Percentiles rank a stretch among this genome's conserved stretches.
Evolutionary conservation across 2,329 filamentous ascomycete species (phyloP).

Genomic region (Teratosphaeria nubilosa): DNA sequence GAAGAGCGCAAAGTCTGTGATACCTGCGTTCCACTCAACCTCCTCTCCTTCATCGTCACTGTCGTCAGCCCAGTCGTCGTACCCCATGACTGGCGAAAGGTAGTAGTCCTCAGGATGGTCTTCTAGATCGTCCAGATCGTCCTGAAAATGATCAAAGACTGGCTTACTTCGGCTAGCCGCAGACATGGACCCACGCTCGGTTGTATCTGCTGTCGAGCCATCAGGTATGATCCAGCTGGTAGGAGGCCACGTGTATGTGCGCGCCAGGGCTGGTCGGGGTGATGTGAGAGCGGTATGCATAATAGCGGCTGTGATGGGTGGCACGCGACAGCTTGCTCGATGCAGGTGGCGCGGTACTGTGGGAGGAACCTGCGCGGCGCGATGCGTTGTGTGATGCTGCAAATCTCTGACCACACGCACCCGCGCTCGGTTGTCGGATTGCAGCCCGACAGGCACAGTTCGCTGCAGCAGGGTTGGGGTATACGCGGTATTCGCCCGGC

Average conservation of each 20-base stretch:
- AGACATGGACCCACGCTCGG: not conserved
- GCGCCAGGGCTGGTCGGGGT: not conserved
- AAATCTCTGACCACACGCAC: not conserved
- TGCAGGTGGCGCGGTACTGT: not conserved
- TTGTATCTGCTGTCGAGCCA: slow-evolving; percentile 4
- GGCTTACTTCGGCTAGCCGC: slow-evolving; percentile 5
- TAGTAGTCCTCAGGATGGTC: slow-evolving; percentile 22
- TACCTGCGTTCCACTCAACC: slow-evolving; percentile 24
- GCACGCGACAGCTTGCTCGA: not conserved
- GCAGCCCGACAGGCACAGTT: not conserved
- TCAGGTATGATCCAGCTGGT: slow-evolving; percentile 1
- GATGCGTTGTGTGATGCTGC: not conserved
- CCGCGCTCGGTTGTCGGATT: not conserved
- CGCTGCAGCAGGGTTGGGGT: not conserved
- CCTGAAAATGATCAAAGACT: slow-evolving; percentile 12
- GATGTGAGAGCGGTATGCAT: not conserved
- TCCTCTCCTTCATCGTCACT: slow-evolving; percentile 14
- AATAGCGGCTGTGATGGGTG: not conserved
- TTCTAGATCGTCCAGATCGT: slow-evolving; percentile 22
- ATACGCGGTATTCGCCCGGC: not conserved
- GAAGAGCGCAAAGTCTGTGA: slow-evolving; percentile 26
- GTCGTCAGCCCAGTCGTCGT: slow-evolving; percentile 21
- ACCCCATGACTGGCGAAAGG: slow-evolving; percentile 20
- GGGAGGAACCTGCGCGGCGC: not conserved
- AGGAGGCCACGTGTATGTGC: slow-evolving; percentile 2